Conservation (phyloP, 768 basidiomycete species). For the Lactarius evosmus region DNA sequence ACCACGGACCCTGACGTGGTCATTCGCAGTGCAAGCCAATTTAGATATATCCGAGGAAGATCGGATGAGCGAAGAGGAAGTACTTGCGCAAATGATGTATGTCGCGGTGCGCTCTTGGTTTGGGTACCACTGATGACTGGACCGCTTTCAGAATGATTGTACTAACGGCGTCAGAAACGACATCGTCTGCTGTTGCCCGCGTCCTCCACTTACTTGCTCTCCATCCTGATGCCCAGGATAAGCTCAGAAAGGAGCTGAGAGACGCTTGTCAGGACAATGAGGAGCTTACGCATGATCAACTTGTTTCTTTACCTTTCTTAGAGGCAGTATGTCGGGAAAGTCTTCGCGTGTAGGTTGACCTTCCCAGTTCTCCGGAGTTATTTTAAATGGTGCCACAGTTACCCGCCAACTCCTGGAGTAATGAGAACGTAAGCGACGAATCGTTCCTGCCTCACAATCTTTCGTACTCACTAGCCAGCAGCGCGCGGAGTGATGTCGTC, state of each 20-base stretch:
- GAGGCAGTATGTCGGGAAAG: conserved; percentile 5
- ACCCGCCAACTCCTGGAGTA: background rate
- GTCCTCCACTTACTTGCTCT: background rate
- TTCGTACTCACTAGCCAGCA: no score
- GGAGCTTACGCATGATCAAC: conserved; percentile 1
- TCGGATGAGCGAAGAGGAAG: no score
- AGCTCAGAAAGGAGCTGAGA: no score
- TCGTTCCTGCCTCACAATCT: background rate
- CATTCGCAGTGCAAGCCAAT: conserved; percentile 28
- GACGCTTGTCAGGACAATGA: background rate
- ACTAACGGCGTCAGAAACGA: no score
- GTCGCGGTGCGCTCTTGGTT: no score
- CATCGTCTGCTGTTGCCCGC: no score
- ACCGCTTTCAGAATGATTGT: no score
- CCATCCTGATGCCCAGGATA: no score
- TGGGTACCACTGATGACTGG: no score
- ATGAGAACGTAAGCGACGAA: conserved; percentile 8
- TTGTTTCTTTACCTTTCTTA: conserved; percentile 2
- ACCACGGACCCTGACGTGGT: background rate
- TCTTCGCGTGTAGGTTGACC: background rate
- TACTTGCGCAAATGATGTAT: no score
- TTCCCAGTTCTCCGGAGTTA: background rate
- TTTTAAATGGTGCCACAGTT: background rate
- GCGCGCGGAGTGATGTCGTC: no score
- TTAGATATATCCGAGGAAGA: no score